A percentile compares a stretch with the other conserved stretches of the same genome.
Conservation (phyloP, 2,329 filamentous ascomycete genomes). For the Coniochaeta hoffmannii region DNA sequence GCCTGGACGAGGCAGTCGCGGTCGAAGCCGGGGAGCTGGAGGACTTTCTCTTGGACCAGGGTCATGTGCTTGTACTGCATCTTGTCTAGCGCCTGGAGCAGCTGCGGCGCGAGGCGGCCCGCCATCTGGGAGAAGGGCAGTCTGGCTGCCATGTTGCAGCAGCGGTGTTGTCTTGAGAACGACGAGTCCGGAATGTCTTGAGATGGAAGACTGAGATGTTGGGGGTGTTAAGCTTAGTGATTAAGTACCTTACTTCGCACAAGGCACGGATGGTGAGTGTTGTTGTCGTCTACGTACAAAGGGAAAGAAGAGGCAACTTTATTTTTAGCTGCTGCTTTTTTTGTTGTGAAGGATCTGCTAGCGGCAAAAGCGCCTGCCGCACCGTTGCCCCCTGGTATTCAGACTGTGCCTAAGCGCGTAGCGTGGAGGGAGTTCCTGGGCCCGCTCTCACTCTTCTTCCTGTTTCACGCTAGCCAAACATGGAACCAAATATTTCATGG, state of each 20-base stretch:
- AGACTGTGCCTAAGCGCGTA: too few relatives aligned
- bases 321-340: neutral
- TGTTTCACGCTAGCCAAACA: too few relatives aligned
- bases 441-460: too few relatives aligned
- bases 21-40: conserved; percentile 34
- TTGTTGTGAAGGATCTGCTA: neutral
- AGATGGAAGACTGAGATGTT: neutral
- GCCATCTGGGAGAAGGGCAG: conserved; percentile 11
- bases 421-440: too few relatives aligned
- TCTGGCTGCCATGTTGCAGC: neutral
- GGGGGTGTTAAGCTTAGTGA: too few relatives aligned
- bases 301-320: neutral
- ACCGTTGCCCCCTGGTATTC: neutral
- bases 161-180: neutral
- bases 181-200: neutral
- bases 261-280: neutral
- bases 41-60: conserved; percentile 45
- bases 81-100: conserved; percentile 12
- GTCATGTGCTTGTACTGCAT: conserved; percentile 34
- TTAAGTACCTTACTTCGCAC: too few relatives aligned
- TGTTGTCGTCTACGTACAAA: neutral
- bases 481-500: too few relatives aligned
- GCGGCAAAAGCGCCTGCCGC: neutral
- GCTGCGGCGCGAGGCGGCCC: conserved; percentile 13
- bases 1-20: conserved; percentile 68